phyloP scores from a whole-genome alignment of 2,329 filamentous ascomycete genomes.

The Hypoxylon sp. region DNA sequence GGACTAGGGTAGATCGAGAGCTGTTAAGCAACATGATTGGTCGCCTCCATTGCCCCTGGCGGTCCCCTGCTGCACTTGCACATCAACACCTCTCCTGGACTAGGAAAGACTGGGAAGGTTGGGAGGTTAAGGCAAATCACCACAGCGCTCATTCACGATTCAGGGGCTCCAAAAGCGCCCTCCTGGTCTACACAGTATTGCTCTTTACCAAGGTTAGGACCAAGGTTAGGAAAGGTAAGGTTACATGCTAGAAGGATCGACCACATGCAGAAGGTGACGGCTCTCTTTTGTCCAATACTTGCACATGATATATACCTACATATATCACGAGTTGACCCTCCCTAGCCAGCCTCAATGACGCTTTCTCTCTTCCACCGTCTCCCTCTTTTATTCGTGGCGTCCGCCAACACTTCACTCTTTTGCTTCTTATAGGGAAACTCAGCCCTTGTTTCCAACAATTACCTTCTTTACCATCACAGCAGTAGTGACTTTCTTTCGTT shows the following conservation, averaged over 20 bases:
- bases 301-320: conserved; percentile 34
- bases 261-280: conserved; percentile 22
- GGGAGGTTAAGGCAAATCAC: conserved; percentile 20
- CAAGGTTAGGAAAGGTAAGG: conserved; percentile 28
- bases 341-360: conserved; percentile 15
- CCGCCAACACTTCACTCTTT: conserved; percentile 39
- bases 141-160: conserved; percentile 10
- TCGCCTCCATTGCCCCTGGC: conserved; percentile 17
- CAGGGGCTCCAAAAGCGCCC: conserved; percentile 26
- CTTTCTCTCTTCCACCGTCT: conserved; percentile 25
- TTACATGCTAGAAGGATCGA: conserved; percentile 28
- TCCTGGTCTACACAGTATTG: conserved; percentile 11
- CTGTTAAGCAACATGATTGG: conserved; percentile 31
- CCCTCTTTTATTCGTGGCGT: conserved; percentile 38
- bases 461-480: conserved; percentile 33
- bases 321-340: conserved; percentile 34
- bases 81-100: conserved; percentile 39
- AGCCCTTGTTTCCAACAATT: conserved; percentile 33
- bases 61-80: conserved; percentile 19
- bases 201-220: conserved; percentile 24
- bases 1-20: conserved; percentile 7
- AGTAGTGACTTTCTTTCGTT: conserved; percentile 35
- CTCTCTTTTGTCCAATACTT: conserved; percentile 36
- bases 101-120: conserved; percentile 23
- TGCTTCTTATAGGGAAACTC: conserved; percentile 23